phyloP scores from a whole-genome alignment of 768 basidiomycete genomes.

The Mycena amicta region DNA sequence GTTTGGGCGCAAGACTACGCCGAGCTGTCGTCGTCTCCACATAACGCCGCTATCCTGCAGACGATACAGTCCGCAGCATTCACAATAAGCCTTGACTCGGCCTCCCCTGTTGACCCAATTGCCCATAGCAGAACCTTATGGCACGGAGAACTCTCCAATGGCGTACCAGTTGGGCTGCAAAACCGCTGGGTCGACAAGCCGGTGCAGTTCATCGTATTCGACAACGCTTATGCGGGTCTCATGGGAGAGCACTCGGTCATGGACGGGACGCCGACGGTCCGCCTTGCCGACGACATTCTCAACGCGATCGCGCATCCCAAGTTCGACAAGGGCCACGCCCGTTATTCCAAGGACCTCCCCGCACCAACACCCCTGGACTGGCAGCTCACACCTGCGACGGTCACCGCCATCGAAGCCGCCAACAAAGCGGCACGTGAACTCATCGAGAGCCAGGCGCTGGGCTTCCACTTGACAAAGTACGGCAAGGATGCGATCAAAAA shows the following conservation, averaged over 20 bases:
- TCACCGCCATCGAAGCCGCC: constrained; percentile 57
- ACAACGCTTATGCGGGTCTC: constrained; percentile 78
- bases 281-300: constrained; percentile 72
- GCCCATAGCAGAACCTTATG: constrained; percentile 74
- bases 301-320: constrained; percentile 55
- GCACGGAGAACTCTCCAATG: constrained; percentile 70
- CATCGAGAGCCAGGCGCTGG: constrained; percentile 62
- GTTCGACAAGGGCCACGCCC: constrained; percentile 62
- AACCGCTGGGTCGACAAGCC: constrained; percentile 94
- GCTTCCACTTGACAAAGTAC: constrained; percentile 68
- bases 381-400: constrained; percentile 51
- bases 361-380: constrained; percentile 62
- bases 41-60: constrained; percentile 66
- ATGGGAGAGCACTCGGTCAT: constrained; percentile 94
- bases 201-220: constrained; percentile 81
- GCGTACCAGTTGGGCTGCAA: constrained; percentile 57
- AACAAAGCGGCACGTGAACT: constrained; percentile 58
- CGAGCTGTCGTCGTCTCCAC: constrained; percentile 56
- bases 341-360: constrained; percentile 24
- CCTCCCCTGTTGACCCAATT: constrained; percentile 49
- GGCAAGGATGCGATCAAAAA: constrained; percentile 87
- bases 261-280: constrained; percentile 84
- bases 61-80: constrained; percentile 87
- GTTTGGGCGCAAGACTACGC: constrained; percentile 86
- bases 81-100: constrained; percentile 76